These are phyloP conservation scores for button mushroom (Agaricus bisporus) DNA, from an alignment of 768 basidiomycete genomes.

Conservation along the genomic window DNA sequence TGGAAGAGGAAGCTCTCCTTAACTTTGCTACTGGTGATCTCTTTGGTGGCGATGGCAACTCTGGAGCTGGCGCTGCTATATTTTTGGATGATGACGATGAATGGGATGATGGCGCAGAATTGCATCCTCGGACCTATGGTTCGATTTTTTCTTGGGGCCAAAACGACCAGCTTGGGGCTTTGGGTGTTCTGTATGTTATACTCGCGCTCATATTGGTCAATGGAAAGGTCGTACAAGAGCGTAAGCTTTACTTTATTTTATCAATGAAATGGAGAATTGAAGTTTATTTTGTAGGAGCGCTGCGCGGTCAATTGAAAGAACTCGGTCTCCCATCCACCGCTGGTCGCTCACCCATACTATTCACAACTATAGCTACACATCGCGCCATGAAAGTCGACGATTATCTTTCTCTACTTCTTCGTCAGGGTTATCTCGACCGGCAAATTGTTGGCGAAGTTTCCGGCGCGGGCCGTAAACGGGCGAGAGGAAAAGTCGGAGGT, in stretches of 20 bases:
- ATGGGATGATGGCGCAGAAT: conserved; percentile 34
- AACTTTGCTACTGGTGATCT: conserved; percentile 44
- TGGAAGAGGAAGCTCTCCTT: conserved; percentile 35
- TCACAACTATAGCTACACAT: conserved; percentile 44
- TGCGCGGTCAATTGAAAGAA: conserved; percentile 63
- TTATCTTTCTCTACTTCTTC: conserved; percentile 57
- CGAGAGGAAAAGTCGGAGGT: conserved; percentile 31
- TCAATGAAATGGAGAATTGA: not conserved
- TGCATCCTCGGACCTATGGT: conserved; percentile 45
- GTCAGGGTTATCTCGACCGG: conserved; percentile 78
- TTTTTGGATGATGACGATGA: conserved; percentile 24
- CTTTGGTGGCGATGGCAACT: conserved; percentile 11
- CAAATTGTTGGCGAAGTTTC: conserved; percentile 41
- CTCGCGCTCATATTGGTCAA: conserved; percentile 81
- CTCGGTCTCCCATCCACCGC: conserved; percentile 51
- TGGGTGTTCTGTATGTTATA: conserved; percentile 78
- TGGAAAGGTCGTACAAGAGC: conserved; percentile 66
- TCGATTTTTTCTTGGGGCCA: conserved; percentile 71
- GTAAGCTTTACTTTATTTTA: conserved; percentile 35
- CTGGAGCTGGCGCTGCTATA: conserved; percentile 30
- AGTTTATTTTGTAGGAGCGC: conserved; percentile 45
- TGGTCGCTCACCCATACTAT: conserved; percentile 35
- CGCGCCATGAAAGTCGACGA: conserved; percentile 52
- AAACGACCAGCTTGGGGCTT: conserved; percentile 55
- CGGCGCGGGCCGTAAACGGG: conserved; percentile 50